A percentile compares a stretch with the other conserved stretches of the same genome.
phyloP scores from a whole-genome alignment of 495 filamentous ascomycete species.

The Xylaria acuta region DNA sequence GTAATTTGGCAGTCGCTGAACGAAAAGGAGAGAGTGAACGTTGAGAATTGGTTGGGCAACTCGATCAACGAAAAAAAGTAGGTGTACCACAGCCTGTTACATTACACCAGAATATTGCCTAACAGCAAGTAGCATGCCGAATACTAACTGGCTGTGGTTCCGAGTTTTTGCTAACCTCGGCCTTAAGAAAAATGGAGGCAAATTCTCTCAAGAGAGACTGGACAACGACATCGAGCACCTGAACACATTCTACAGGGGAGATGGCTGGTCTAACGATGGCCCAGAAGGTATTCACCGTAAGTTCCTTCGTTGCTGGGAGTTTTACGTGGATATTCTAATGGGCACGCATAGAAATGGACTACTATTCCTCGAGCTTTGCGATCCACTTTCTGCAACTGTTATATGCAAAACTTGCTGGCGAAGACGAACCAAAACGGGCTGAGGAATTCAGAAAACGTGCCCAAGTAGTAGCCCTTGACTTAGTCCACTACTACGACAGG shows the following conservation, averaged over 20 bases:
- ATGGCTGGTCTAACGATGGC: slow-evolving; percentile 82
- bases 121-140: slow-evolving; percentile 54
- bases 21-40: slow-evolving; percentile 62
- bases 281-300: slow-evolving; percentile 71
- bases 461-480: slow-evolving; percentile 67
- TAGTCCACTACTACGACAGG: slow-evolving; percentile 76
- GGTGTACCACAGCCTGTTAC: slow-evolving; percentile 14
- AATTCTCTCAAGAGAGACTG: slow-evolving; percentile 68
- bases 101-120: neutral
- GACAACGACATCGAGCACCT: slow-evolving; percentile 77
- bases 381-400: slow-evolving; percentile 80
- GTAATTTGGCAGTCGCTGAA: slow-evolving; percentile 71
- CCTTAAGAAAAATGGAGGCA: slow-evolving; percentile 70
- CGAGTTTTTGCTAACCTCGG: slow-evolving; percentile 83
- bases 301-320: slow-evolving; percentile 19
- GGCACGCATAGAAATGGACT: slow-evolving; percentile 67
- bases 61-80: slow-evolving; percentile 76
- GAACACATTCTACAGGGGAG: slow-evolving; percentile 78
- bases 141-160: slow-evolving; percentile 77
- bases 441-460: slow-evolving; percentile 73
- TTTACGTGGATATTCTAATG: neutral
- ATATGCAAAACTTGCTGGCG: slow-evolving; percentile 74
- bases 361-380: slow-evolving; percentile 81
- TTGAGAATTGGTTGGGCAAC: slow-evolving; percentile 71
- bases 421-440: slow-evolving; percentile 70